Conservation (phyloP, 176 grass and related monocot genomes). For the Saccharum officinarum region DNA sequence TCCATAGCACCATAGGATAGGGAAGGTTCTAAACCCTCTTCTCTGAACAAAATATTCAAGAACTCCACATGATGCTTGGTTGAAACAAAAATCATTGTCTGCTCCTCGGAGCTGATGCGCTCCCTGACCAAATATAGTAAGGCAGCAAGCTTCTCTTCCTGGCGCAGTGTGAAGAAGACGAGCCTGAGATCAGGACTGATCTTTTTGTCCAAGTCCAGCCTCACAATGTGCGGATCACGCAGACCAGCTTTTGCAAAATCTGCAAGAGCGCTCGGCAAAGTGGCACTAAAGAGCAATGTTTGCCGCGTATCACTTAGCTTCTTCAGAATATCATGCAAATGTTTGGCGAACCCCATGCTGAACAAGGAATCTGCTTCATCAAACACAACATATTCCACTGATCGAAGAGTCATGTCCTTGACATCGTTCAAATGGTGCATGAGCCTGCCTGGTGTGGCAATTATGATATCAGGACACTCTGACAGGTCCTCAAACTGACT, state of each 20-base stretch:
- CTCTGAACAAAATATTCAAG: slow-evolving; percentile 81
- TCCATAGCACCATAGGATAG: slow-evolving; percentile 98
- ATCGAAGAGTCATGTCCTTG: slow-evolving; percentile 81
- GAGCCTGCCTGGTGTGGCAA: slow-evolving; percentile 92
- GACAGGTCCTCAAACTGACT: slow-evolving; percentile 90
- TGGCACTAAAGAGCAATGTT: slow-evolving; percentile 95
- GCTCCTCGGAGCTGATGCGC: slow-evolving; percentile 73
- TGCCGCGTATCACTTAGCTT: slow-evolving; percentile 73
- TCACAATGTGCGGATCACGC: slow-evolving; percentile 74
- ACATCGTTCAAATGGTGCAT: slow-evolving; percentile 84
- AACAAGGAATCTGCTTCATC: slow-evolving; percentile 94
- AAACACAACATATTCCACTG: slow-evolving; percentile 97
- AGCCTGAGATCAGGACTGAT: slow-evolving; percentile 92
- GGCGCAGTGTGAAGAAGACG: slow-evolving; percentile 79
- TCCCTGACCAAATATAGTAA: slow-evolving; percentile 89
- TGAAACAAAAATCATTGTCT: slow-evolving; percentile 94
- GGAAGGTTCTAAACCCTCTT: slow-evolving; percentile 80
- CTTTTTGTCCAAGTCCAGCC: slow-evolving; percentile 84
- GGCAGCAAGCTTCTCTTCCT: slow-evolving; percentile 92
- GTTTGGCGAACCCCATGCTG: slow-evolving; percentile 66
- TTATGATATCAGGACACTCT: slow-evolving; percentile 95
- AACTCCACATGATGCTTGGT: slow-evolving; percentile 98
- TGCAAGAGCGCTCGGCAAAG: slow-evolving; percentile 74
- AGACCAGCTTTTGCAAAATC: slow-evolving; percentile 93
- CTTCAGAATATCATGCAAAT: slow-evolving; percentile 74